These are phyloP conservation scores for Mollisia scopiformis DNA, from an alignment of 2,329 filamentous ascomycete species.

Conservation along the genomic window DNA sequence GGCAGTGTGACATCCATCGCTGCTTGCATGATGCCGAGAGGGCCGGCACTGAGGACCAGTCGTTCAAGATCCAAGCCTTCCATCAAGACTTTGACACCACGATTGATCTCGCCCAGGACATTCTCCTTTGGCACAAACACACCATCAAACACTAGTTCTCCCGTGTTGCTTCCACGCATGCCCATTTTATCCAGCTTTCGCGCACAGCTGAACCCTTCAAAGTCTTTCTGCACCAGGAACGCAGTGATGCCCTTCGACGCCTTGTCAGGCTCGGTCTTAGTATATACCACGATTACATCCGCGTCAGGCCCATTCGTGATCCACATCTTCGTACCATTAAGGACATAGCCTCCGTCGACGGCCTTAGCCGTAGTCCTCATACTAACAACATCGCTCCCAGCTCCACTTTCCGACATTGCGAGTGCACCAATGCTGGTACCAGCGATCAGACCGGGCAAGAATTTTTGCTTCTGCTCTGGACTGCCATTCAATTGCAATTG, in stretches of 20 bases:
- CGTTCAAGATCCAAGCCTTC: conserved; percentile 93
- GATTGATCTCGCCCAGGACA: conserved; percentile 78
- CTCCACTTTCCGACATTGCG: conserved; percentile 92
- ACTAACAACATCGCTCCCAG: conserved; percentile 91
- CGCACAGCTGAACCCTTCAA: conserved; percentile 80
- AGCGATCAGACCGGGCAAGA: conserved; percentile 78
- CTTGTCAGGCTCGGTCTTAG: conserved; percentile 82
- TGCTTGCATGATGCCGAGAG: conserved; percentile 93
- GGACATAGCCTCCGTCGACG: conserved; percentile 81
- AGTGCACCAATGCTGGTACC: conserved; percentile 84
- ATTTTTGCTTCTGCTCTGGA: conserved; percentile 75
- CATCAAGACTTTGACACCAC: conserved; percentile 90
- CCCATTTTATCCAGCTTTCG: conserved; percentile 97
- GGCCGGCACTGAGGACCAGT: conserved; percentile 87
- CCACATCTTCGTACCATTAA: conserved; percentile 89
- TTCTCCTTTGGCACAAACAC: conserved; percentile 88
- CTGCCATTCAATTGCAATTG: conserved; percentile 91
- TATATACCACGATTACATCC: conserved; percentile 93
- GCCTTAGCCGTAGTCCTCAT: conserved; percentile 87
- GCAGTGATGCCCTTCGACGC: conserved; percentile 92
- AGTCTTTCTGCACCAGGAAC: conserved; percentile 76
- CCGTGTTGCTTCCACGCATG: conserved; percentile 96
- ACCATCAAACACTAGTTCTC: conserved; percentile 87
- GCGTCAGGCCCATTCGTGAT: conserved; percentile 98
- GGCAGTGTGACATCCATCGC: conserved; percentile 84